phyloP scores from a whole-genome alignment of 345 rosid species.

The Brassica juncea region DNA sequence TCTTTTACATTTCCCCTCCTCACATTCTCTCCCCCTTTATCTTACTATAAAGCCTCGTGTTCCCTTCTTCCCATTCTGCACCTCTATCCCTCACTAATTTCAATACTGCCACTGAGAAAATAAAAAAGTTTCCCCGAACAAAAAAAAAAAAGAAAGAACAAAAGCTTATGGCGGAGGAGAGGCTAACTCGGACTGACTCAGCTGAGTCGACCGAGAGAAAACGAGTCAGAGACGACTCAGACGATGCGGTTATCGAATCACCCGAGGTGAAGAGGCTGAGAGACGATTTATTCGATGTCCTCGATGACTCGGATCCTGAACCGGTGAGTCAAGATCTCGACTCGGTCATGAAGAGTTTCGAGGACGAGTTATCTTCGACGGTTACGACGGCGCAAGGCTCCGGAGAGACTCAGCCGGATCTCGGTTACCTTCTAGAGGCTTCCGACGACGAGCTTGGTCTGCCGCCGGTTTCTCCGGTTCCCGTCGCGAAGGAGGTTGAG shows the following conservation, averaged over 20 bases:
- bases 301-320: constrained; percentile 62
- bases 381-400: constrained; percentile 23
- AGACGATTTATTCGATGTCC: constrained; percentile 57
- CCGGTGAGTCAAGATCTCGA: constrained; percentile 68
- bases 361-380: constrained; percentile 32
- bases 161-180: constrained; percentile 45
- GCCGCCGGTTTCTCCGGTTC: constrained; percentile 45
- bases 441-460: constrained; percentile 89
- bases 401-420: constrained; percentile 51
- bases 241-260: constrained; percentile 31
- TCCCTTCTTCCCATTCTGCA: constrained; percentile 44
- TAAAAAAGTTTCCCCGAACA: background rate
- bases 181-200: constrained; percentile 21
- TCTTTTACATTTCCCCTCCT: constrained; percentile 29
- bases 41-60: constrained; percentile 52
- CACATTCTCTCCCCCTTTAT: constrained; percentile 41
- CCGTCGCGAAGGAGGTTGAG: constrained; percentile 38
- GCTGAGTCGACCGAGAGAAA: constrained; percentile 35
- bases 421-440: constrained; percentile 82
- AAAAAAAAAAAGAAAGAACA: background rate
- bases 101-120: constrained; percentile 26
- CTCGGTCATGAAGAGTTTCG: constrained; percentile 73
- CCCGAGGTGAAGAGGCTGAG: constrained; percentile 63
- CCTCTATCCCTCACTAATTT: constrained; percentile 25
- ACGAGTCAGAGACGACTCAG: constrained; percentile 52